Percentiles rank a stretch among this genome's conserved stretches.
These are phyloP conservation scores for Suhomyces maxii DNA, from an alignment of 1,139 yeast genomes.

Conservation along the genomic window DNA sequence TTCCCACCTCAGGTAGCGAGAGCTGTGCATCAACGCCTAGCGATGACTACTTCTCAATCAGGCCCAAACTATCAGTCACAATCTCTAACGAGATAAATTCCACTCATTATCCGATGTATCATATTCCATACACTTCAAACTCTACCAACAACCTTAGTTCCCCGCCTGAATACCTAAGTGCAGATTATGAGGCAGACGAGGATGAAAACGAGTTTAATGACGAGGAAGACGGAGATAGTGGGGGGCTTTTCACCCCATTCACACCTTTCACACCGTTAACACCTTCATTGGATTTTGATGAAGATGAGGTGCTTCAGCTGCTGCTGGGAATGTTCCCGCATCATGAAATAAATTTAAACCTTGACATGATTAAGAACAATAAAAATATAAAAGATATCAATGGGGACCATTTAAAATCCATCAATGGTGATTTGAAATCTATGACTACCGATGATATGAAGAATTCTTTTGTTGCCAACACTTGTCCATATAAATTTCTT, in stretches of 20 bases:
- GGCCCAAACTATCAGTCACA: constrained; percentile 14
- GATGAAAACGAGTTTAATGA: constrained; percentile 2
- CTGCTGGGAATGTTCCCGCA: constrained; percentile 2
- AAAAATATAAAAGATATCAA: neutral
- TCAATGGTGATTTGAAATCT: neutral
- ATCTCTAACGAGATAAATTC: constrained; percentile 13
- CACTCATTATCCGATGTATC: constrained; percentile 9
- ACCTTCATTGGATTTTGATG: constrained; percentile 6
- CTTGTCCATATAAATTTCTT: constrained; percentile 29
- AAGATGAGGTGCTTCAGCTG: constrained; percentile 1
- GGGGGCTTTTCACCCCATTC: constrained; percentile 11
- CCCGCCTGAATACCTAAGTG: constrained; percentile 12
- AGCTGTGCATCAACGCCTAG: constrained; percentile 11
- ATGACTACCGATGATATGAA: neutral
- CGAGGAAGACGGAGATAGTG: constrained; percentile 4
- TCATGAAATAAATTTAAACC: neutral
- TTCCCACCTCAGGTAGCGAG: constrained; percentile 6
- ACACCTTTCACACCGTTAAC: constrained; percentile 16
- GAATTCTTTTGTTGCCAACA: constrained; percentile 18
- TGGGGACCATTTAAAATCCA: neutral
- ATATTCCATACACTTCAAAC: constrained; percentile 2
- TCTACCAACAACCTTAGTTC: constrained; percentile 6
- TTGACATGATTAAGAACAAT: constrained; percentile 2
- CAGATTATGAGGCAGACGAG: constrained; percentile 9
- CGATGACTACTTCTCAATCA: constrained; percentile 17